Evolutionary conservation across 257 asterid species (phyloP).

Genomic region (Cruciata laevipes): DNA sequence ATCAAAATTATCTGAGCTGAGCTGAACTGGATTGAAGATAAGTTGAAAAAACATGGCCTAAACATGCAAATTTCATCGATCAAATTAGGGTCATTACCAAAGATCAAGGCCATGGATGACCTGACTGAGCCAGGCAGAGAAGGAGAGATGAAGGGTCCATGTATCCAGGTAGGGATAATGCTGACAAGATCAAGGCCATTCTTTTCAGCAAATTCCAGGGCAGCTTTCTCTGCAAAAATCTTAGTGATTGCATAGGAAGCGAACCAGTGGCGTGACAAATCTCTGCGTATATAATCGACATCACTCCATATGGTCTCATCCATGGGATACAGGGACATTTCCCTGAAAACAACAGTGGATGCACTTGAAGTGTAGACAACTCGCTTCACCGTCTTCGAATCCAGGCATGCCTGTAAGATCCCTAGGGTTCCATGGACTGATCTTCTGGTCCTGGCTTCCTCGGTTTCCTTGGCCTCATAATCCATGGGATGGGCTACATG

Average conservation of each 20-base stretch:
- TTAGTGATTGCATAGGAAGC: constrained; percentile 47
- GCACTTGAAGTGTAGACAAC: constrained; percentile 41
- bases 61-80: too few species aligned
- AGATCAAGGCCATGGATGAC: constrained; percentile 33
- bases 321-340: not conserved
- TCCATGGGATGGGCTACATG: constrained; percentile 72
- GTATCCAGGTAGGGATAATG: constrained; percentile 38
- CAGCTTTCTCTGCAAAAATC: constrained; percentile 44
- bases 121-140: constrained; percentile 32
- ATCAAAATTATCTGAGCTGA: not conserved
- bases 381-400: constrained; percentile 42
- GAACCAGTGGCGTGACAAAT: not conserved
- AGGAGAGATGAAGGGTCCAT: constrained; percentile 58
- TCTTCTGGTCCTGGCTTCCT: constrained; percentile 28
- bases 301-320: constrained; percentile 46
- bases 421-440: constrained; percentile 27
- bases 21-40: not conserved
- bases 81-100: constrained; percentile 26
- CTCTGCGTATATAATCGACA: constrained; percentile 19
- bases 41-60: not conserved
- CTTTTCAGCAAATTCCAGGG: constrained; percentile 39
- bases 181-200: constrained; percentile 50
- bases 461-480: constrained; percentile 36
- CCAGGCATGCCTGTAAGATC: constrained; percentile 39
- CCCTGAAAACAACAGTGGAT: constrained; percentile 9